Evolutionary conservation across 1,139 yeast genomes (phyloP).

Genomic region (Diutina siamensis): DNA sequence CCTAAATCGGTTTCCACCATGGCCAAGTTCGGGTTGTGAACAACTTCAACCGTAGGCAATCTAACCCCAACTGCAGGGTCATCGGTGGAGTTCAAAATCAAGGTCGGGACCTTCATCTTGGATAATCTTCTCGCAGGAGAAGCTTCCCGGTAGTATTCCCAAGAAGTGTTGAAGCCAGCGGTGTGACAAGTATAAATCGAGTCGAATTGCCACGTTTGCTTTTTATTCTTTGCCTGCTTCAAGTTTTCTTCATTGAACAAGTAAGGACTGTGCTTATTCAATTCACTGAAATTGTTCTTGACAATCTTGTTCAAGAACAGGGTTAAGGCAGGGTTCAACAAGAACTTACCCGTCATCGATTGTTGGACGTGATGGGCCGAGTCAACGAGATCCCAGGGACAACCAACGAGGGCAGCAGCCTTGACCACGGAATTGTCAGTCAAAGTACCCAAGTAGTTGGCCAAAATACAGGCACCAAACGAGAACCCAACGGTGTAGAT

Average conservation of each 20-base stretch:
- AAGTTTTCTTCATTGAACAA: slow-evolving; percentile 23
- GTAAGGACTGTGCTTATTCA: slow-evolving; percentile 27
- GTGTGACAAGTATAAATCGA: slow-evolving; percentile 57
- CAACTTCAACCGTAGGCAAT: slow-evolving; percentile 20
- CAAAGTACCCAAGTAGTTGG: slow-evolving; percentile 66
- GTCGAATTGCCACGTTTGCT: slow-evolving; percentile 49
- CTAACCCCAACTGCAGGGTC: slow-evolving; percentile 69
- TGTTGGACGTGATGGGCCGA: slow-evolving; percentile 39
- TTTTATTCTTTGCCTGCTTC: slow-evolving; percentile 20
- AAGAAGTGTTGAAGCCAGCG: slow-evolving; percentile 60
- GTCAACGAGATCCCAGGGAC: slow-evolving; percentile 60
- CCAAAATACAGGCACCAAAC: slow-evolving; percentile 73
- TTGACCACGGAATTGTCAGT: slow-evolving; percentile 42
- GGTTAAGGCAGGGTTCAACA: slow-evolving; percentile 61
- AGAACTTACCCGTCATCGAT: slow-evolving; percentile 46
- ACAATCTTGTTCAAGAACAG: slow-evolving; percentile 51
- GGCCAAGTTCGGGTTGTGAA: slow-evolving; percentile 22
- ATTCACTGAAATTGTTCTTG: slow-evolving; percentile 46
- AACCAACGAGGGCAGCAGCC: slow-evolving; percentile 49
- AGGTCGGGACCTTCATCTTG: slow-evolving; percentile 51
- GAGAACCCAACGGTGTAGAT: slow-evolving; percentile 75
- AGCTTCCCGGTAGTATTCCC: slow-evolving; percentile 62
- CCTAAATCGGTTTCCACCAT: slow-evolving; percentile 39
- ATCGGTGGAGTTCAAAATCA: slow-evolving; percentile 61
- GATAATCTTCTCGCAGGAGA: slow-evolving; percentile 50